These are phyloP conservation scores for Alnus glutinosa DNA, from an alignment of 306 rosid genomes.

Conservation along the genomic window DNA sequence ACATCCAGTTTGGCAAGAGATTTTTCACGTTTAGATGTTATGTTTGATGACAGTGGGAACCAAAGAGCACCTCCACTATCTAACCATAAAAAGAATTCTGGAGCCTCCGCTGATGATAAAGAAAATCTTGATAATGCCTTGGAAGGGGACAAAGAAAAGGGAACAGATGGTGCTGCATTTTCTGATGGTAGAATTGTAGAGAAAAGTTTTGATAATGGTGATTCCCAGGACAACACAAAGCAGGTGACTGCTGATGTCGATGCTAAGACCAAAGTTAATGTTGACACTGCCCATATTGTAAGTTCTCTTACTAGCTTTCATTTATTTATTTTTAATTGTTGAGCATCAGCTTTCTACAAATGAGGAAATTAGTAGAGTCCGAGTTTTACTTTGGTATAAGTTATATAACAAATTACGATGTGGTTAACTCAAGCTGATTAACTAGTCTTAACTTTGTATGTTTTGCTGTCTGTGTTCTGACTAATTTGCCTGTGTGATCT, in stretches of 20 bases:
- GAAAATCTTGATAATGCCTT: slow-evolving; percentile 45
- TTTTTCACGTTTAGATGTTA: slow-evolving; percentile 82
- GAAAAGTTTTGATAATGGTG: slow-evolving; percentile 31
- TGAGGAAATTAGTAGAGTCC: neutral
- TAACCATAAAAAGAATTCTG: slow-evolving; percentile 33
- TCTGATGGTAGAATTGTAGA: slow-evolving; percentile 34
- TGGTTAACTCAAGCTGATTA: neutral
- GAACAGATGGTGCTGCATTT: slow-evolving; percentile 29
- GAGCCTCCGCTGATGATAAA: slow-evolving; percentile 45
- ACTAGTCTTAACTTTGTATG: neutral
- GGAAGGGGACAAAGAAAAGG: slow-evolving; percentile 36
- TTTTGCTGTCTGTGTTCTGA: neutral
- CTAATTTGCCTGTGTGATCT: neutral
- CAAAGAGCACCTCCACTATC: slow-evolving; percentile 46
- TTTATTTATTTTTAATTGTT: neutral
- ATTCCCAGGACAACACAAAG: slow-evolving; percentile 38
- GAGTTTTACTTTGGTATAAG: neutral
- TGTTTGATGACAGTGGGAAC: slow-evolving; percentile 61
- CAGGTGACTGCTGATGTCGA: slow-evolving; percentile 36
- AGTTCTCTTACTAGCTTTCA: slow-evolving; percentile 33
- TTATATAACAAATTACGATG: neutral
- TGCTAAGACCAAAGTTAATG: slow-evolving; percentile 35
- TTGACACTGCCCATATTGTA: slow-evolving; percentile 39
- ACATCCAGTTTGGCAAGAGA: slow-evolving; percentile 58
- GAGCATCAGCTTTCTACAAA: neutral